Percentiles rank a stretch among this genome's conserved stretches.
These are phyloP conservation scores for Suillus cothurnatus DNA, from an alignment of 768 basidiomycete genomes.

Conservation along the genomic window DNA sequence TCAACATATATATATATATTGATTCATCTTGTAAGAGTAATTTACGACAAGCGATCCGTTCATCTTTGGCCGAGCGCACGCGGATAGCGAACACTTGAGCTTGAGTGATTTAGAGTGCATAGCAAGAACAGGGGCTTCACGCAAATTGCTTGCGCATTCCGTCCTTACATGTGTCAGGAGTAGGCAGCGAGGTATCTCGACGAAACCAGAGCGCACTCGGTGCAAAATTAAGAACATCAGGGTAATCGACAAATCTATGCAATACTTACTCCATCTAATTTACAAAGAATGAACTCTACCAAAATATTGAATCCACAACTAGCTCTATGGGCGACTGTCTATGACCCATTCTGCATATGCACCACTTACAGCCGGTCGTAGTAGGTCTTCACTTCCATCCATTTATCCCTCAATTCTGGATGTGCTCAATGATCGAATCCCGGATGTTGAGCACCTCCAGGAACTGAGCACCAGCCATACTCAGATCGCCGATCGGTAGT, in stretches of 20 bases:
- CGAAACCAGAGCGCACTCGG: too few relatives aligned
- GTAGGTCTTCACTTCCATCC: constrained; percentile 18
- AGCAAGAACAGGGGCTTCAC: too few relatives aligned
- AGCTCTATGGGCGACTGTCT: neutral
- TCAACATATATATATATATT: neutral
- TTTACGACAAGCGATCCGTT: too few relatives aligned
- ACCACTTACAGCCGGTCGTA: neutral
- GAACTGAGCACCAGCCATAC: constrained; percentile 5
- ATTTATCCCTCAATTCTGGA: constrained; percentile 31
- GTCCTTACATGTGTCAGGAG: too few relatives aligned
- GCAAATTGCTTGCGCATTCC: too few relatives aligned
- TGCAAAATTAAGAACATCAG: neutral
- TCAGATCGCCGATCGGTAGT: neutral
- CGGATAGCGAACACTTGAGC: too few relatives aligned
- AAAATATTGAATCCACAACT: neutral
- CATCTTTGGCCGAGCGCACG: too few relatives aligned
- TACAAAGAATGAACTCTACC: neutral
- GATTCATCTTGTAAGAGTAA: neutral
- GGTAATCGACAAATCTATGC: neutral
- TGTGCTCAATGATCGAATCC: constrained; percentile 29
- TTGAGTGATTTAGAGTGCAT: too few relatives aligned
- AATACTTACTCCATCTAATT: neutral
- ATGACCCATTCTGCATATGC: neutral
- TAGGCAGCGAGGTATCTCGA: too few relatives aligned
- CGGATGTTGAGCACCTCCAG: constrained; percentile 31